phyloP scores from a whole-genome alignment of 2,329 filamentous ascomycete genomes.

The Phyllosticta capitalensis region DNA sequence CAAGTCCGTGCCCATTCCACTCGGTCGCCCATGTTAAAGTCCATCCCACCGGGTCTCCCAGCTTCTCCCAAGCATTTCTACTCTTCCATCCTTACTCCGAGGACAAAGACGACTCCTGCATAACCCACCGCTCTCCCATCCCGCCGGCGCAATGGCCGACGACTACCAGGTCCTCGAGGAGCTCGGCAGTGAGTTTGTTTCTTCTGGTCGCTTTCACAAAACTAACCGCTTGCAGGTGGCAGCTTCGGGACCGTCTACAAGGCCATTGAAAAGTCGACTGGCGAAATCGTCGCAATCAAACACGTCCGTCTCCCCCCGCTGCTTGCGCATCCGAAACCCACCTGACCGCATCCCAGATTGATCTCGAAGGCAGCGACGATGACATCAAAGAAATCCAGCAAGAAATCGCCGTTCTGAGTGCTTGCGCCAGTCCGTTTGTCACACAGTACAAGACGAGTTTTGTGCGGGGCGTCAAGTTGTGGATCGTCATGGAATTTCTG shows the following conservation, averaged over 20 bases:
- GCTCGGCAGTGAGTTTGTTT: conserved; percentile 63
- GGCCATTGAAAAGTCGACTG: conserved; percentile 81
- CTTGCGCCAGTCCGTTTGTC: conserved; percentile 86
- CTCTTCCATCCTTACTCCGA: conserved; percentile 3
- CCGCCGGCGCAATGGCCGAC: conserved; percentile 53
- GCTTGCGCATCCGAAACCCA: background rate
- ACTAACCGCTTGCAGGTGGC: conserved; percentile 50
- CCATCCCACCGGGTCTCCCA: background rate
- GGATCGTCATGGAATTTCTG: conserved; percentile 98
- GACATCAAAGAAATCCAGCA: conserved; percentile 98
- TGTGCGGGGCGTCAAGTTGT: conserved; percentile 89
- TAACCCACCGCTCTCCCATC: background rate
- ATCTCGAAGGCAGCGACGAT: conserved; percentile 96
- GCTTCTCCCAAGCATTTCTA: conserved; percentile 3
- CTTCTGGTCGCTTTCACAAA: conserved; percentile 3
- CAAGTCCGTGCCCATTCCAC: conserved; percentile 1
- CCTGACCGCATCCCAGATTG: conserved; percentile 49
- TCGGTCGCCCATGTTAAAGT: background rate
- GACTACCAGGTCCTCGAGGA: conserved; percentile 95
- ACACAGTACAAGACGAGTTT: conserved; percentile 97
- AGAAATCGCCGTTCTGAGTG: conserved; percentile 90
- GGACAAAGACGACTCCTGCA: background rate
- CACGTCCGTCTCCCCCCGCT: conserved; percentile 51
- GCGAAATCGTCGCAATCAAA: conserved; percentile 93
- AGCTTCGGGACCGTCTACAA: conserved; percentile 98